Conservation (phyloP, 2,329 filamentous ascomycete species). For the Penicillium sp. region DNA sequence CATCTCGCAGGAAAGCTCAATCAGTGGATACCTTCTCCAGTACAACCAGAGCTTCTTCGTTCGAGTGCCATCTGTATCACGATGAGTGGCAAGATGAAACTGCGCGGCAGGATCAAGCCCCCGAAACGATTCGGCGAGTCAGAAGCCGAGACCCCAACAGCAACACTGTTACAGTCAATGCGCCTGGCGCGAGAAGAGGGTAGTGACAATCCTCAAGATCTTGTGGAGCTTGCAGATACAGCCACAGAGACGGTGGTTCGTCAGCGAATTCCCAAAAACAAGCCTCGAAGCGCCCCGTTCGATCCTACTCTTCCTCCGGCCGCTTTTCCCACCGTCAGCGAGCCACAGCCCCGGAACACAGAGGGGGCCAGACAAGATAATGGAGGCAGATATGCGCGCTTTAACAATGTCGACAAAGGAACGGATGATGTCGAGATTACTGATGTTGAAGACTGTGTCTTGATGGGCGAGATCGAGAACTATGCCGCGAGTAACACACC, state of each 20-base stretch:
- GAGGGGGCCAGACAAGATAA: background rate
- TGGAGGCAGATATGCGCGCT: too few species aligned
- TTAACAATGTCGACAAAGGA: too few species aligned
- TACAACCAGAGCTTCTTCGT: background rate
- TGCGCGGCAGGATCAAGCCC: slow-evolving; percentile 28
- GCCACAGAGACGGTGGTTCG: too few species aligned
- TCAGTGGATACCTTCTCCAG: background rate
- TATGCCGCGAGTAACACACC: slow-evolving; percentile 25
- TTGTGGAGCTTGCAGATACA: background rate
- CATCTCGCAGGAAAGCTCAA: too few species aligned
- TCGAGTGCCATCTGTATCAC: background rate
- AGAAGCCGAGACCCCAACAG: slow-evolving; percentile 12
- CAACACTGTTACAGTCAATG: slow-evolving; percentile 10
- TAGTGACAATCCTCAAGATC: background rate
- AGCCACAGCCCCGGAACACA: background rate
- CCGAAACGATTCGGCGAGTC: slow-evolving; percentile 29
- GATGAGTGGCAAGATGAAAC: slow-evolving; percentile 26
- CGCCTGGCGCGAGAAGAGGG: background rate
- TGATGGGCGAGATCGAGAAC: slow-evolving; percentile 1
- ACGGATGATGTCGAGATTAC: background rate
- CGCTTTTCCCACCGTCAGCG: slow-evolving; percentile 38
- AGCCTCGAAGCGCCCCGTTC: slow-evolving; percentile 18
- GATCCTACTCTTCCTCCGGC: slow-evolving; percentile 39
- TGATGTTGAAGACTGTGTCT: background rate
- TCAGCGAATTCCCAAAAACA: background rate